phyloP scores from a whole-genome alignment of 192 early-diverging fungal genomes.

The Backusella tuberculispora region DNA sequence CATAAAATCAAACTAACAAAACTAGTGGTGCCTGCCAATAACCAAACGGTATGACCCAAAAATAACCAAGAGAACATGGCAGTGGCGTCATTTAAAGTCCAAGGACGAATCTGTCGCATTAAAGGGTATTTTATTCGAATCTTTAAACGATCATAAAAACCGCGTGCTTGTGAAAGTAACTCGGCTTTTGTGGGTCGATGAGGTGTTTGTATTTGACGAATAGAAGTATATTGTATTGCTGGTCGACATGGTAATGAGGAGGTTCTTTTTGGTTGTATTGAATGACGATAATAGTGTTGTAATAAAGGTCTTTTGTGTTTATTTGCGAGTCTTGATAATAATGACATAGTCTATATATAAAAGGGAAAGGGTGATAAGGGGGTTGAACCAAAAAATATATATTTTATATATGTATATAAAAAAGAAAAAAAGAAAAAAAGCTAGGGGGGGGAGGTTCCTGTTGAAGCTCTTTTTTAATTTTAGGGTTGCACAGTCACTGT shows the following conservation, averaged over 20 bases:
- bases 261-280: not conserved
- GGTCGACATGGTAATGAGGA: not conserved
- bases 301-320: not conserved
- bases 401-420: too few relatives aligned
- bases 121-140: constrained; percentile 62
- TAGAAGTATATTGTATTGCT: not conserved
- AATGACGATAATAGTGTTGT: not conserved
- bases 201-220: constrained; percentile 17
- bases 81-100: constrained; percentile 86
- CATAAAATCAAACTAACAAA: constrained; percentile 81
- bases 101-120: constrained; percentile 72
- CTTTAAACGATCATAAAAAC: constrained; percentile 63
- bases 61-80: constrained; percentile 90
- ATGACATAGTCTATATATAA: not conserved
- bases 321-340: not conserved
- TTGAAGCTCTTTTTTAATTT: not conserved
- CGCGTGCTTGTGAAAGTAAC: constrained; percentile 60
- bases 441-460: not conserved
- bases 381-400: too few relatives aligned
- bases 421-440: not conserved
- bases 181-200: constrained; percentile 48
- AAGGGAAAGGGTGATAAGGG: not conserved
- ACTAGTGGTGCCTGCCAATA: constrained; percentile 89
- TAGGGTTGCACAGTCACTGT: not conserved
- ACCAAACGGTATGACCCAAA: constrained; percentile 82